These are phyloP conservation scores for Dentiscutata heterogama DNA, from an alignment of 371 early-diverging fungal genomes.

Conservation along the genomic window DNA sequence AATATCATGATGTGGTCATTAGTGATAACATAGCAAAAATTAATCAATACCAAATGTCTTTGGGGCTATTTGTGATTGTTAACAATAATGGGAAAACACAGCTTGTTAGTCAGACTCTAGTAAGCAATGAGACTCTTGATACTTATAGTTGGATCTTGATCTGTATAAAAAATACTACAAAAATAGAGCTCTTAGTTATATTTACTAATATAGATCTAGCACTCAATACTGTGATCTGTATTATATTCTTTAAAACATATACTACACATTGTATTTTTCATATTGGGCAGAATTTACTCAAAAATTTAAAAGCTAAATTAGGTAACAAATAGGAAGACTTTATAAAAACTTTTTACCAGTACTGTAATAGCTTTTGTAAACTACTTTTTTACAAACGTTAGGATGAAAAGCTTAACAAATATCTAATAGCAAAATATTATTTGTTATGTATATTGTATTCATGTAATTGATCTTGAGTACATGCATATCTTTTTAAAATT, in stretches of 20 bases:
- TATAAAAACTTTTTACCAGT: background rate
- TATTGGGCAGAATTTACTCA: background rate
- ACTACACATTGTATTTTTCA: background rate
- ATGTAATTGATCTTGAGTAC: background rate
- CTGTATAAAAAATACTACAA: too few relatives aligned
- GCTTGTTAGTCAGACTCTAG: background rate
- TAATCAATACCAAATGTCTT: slow-evolving; percentile 43
- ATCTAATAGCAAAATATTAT: background rate
- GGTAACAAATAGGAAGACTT: background rate
- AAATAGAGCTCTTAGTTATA: background rate
- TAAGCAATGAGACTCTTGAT: background rate
- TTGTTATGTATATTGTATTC: background rate
- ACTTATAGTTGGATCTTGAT: background rate
- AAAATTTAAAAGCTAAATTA: slow-evolving; percentile 1
- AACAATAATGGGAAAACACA: slow-evolving; percentile 43
- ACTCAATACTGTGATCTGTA: background rate
- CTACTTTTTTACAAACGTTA: background rate
- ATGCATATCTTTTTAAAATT: background rate
- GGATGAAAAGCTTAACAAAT: background rate
- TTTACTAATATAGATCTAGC: background rate
- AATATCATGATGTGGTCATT: slow-evolving; percentile 47
- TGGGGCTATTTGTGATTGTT: slow-evolving; percentile 39
- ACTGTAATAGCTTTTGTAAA: background rate
- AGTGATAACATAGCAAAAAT: slow-evolving; percentile 45
- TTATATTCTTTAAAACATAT: background rate